Evolutionary conservation across 2,329 filamentous ascomycete species (phyloP).

Genomic region (Fusarium sp.): DNA sequence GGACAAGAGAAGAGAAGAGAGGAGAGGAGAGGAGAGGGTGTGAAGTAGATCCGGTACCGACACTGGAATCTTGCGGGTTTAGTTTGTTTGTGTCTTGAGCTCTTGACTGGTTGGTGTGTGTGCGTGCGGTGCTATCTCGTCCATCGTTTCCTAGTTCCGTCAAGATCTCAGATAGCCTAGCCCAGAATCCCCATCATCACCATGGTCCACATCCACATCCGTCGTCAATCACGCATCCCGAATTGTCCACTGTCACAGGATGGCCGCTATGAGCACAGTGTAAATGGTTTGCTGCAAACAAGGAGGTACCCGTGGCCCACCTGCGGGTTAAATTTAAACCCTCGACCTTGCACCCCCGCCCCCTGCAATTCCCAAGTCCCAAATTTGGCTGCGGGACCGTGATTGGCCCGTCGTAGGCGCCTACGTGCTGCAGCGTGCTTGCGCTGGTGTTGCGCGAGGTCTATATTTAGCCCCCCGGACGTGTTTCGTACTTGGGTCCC

Average conservation of each 20-base stretch:
- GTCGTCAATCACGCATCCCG: conserved; percentile 11
- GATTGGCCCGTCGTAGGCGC: conserved; percentile 54
- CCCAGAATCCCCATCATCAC: conserved; percentile 16
- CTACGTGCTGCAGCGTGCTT: conserved; percentile 28
- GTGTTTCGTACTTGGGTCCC: conserved; percentile 47
- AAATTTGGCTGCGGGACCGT: conserved; percentile 46
- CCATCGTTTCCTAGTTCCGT: conserved; percentile 36
- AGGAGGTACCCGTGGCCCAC: conserved; percentile 36
- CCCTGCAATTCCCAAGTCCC: conserved; percentile 42
- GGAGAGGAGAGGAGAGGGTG: no score
- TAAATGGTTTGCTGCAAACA: conserved; percentile 14
- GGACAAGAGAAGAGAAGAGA: background rate
- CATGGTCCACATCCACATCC: no score
- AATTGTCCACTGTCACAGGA: conserved; percentile 22
- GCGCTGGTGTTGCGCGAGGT: conserved; percentile 28
- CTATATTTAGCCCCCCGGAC: conserved; percentile 54
- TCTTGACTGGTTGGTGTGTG: conserved; percentile 19
- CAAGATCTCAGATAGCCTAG: conserved; percentile 38
- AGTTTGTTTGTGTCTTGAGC: conserved; percentile 18
- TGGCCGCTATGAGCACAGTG: conserved; percentile 39
- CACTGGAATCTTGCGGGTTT: conserved; percentile 26
- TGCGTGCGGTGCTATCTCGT: conserved; percentile 3
- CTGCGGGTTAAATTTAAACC: conserved; percentile 49
- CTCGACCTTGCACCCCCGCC: conserved; percentile 30
- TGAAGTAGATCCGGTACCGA: no score